phyloP scores from a whole-genome alignment of 2,329 filamentous ascomycete genomes.

The Plectosphaerella plurivora region DNA sequence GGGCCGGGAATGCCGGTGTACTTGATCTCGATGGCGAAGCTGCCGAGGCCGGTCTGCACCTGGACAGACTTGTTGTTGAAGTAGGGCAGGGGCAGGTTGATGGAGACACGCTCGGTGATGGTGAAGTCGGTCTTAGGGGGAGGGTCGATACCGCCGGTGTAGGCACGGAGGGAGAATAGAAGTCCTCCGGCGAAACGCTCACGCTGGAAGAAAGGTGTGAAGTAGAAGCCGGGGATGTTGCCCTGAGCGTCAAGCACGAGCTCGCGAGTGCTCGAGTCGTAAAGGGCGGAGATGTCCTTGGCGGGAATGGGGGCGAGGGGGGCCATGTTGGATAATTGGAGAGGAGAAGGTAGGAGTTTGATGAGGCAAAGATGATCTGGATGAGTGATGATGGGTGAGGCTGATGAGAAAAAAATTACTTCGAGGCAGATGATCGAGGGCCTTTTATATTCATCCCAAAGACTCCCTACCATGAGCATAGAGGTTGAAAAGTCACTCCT shows the following conservation, averaged over 20 bases:
- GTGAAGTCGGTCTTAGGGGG: neutral
- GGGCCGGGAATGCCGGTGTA: neutral
- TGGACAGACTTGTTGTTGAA: constrained; percentile 3
- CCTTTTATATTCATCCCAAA: no score
- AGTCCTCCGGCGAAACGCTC: neutral
- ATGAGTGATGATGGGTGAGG: no score
- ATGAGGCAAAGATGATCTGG: no score
- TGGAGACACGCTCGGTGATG: neutral
- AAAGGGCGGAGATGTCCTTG: no score
- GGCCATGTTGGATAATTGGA: no score
- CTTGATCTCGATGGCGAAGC: neutral
- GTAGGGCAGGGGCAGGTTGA: neutral
- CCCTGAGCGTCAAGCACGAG: neutral
- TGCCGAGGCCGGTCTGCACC: neutral
- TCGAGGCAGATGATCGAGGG: no score
- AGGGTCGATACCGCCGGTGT: neutral
- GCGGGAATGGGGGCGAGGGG: no score
- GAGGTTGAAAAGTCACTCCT: no score
- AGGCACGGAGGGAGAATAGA: neutral
- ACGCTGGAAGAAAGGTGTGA: neutral
- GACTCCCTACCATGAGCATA: no score
- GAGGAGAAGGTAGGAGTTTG: no score
- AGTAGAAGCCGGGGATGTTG: neutral
- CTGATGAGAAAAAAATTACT: no score
- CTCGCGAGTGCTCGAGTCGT: no score